Percentiles rank a stretch among this genome's conserved stretches.
These are phyloP conservation scores for Avena eriantha DNA, from an alignment of 176 grass and related monocot genomes.

Conservation along the genomic window DNA sequence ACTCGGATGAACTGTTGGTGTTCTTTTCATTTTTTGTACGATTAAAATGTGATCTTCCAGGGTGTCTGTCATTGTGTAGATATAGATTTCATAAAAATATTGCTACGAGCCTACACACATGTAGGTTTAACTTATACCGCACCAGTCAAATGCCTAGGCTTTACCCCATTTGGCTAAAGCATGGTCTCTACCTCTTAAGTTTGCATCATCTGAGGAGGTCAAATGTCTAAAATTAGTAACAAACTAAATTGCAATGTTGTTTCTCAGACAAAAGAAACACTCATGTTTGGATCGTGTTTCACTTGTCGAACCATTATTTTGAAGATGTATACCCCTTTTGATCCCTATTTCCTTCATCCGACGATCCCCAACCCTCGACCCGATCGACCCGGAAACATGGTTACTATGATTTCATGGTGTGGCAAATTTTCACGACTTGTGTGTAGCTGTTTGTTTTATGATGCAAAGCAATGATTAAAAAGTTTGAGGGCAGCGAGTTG, in stretches of 20 bases:
- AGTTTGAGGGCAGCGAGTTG: not conserved
- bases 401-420: not conserved
- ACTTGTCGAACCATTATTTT: too few relatives aligned
- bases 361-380: too few relatives aligned
- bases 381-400: too few relatives aligned
- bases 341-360: too few relatives aligned
- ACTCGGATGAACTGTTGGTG: not conserved
- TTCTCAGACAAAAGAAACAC: not conserved
- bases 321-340: too few relatives aligned
- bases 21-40: not conserved
- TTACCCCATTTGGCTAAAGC: not conserved
- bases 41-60: not conserved
- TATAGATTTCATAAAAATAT: not conserved
- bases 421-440: not conserved
- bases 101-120: not conserved
- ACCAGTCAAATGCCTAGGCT: slow-evolving; percentile 8
- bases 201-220: not conserved
- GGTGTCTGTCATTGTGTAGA: not conserved
- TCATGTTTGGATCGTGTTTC: not conserved
- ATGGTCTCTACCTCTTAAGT: slow-evolving; percentile 9
- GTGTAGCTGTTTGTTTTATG: slow-evolving; percentile 19
- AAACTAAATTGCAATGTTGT: not conserved
- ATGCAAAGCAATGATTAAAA: slow-evolving; percentile 5
- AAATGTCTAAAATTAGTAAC: not conserved
- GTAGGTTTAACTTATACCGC: slow-evolving; percentile 9